phyloP scores from a whole-genome alignment of 208 protist species.

The Wallacemonas sp. region DNA sequence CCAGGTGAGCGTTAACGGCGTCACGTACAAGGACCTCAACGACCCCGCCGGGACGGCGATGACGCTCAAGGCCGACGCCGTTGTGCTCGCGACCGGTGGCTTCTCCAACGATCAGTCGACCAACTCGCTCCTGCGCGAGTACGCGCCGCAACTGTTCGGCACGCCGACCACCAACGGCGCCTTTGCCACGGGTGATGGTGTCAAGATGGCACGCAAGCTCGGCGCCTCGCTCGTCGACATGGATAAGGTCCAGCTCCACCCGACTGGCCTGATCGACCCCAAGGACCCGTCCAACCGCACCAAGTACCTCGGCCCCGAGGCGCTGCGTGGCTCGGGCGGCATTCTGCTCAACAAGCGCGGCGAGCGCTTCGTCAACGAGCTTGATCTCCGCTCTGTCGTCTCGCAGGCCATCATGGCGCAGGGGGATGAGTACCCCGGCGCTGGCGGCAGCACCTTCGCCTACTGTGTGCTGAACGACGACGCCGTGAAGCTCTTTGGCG shows the following conservation, averaged over 20 bases:
- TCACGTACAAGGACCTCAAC: constrained; percentile 38
- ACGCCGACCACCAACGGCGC: constrained; percentile 92
- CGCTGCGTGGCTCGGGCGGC: constrained; percentile 93
- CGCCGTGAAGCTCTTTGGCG: constrained; percentile 67
- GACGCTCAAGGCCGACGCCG: constrained; percentile 54
- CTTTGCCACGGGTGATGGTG: constrained; percentile 80
- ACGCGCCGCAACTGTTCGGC: constrained; percentile 64
- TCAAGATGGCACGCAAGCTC: constrained; percentile 63
- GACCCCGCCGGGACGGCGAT: constrained; percentile 26
- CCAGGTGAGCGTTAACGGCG: constrained; percentile 51
- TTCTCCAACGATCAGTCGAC: constrained; percentile 66
- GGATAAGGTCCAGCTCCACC: constrained; percentile 95
- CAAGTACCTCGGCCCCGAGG: constrained; percentile 96
- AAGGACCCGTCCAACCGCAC: constrained; percentile 75
- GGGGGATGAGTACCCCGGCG: constrained; percentile 50
- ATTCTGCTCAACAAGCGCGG: constrained; percentile 92
- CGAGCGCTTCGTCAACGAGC: constrained; percentile 94
- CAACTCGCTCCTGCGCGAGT: constrained; percentile 78
- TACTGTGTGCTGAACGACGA: constrained; percentile 83
- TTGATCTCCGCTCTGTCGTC: constrained; percentile 92
- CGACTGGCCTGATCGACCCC: constrained; percentile 94
- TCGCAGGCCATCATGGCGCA: constrained; percentile 79
- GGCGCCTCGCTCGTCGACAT: constrained; percentile 85
- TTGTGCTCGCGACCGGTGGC: constrained; percentile 90
- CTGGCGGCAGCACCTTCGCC: constrained; percentile 50